A percentile compares a stretch with the other conserved stretches of the same genome.
Evolutionary conservation across 495 filamentous ascomycete species (phyloP).

Genomic region (Alectoria sarmentosa): DNA sequence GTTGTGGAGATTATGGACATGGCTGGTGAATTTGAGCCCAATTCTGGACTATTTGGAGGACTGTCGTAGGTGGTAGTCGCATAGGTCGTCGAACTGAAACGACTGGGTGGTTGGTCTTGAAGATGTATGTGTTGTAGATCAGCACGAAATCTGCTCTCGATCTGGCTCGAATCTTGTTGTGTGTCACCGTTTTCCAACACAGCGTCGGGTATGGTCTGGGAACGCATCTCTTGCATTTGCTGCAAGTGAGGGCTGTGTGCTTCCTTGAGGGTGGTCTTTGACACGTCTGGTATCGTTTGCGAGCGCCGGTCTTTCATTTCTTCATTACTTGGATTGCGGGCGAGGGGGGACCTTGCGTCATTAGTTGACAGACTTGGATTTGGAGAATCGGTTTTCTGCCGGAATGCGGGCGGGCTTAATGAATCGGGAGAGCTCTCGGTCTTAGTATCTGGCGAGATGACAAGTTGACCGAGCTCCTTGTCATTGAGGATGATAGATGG

Average conservation of each 20-base stretch:
- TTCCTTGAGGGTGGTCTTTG: slow-evolving; percentile 8
- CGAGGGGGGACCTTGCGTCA: slow-evolving; percentile 24
- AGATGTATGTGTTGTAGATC: slow-evolving; percentile 29
- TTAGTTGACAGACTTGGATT: slow-evolving; percentile 9
- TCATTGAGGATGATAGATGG: slow-evolving; percentile 11
- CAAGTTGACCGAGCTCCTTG: slow-evolving; percentile 5
- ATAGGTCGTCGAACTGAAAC: slow-evolving; percentile 69
- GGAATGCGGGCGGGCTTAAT: background rate
- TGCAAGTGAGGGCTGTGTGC: background rate
- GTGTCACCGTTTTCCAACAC: background rate
- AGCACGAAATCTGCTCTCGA: slow-evolving; percentile 19
- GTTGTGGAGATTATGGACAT: slow-evolving; percentile 30
- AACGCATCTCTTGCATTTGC: background rate
- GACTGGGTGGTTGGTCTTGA: slow-evolving; percentile 50
- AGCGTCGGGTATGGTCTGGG: background rate
- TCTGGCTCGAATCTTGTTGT: slow-evolving; percentile 7
- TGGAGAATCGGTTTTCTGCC: background rate
- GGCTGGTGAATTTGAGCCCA: slow-evolving; percentile 31
- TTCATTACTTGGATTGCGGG: slow-evolving; percentile 27
- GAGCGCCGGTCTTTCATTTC: slow-evolving; percentile 14
- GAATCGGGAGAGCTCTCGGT: background rate
- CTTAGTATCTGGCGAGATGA: background rate
- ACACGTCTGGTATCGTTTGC: slow-evolving; percentile 16
- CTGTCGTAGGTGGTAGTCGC: slow-evolving; percentile 45
- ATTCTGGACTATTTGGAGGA: slow-evolving; percentile 37